Evolutionary conservation across 371 early-diverging fungal genomes (phyloP).

Genomic region (Phascolomyces articulosus): DNA sequence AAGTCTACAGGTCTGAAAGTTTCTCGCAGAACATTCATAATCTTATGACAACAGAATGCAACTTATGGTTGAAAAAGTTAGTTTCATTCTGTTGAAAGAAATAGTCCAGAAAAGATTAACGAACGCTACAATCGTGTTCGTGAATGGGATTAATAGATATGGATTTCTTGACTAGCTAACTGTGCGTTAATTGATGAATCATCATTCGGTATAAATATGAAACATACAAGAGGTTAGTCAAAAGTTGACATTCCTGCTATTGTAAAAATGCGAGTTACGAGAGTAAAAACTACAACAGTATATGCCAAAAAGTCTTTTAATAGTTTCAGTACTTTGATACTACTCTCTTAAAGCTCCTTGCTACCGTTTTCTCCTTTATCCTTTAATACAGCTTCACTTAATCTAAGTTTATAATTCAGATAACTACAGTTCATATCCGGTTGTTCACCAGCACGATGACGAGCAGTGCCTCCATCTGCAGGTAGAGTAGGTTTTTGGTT

Average conservation of each 20-base stretch:
- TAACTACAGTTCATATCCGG: conserved; percentile 9
- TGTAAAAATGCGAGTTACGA: conserved; percentile 6
- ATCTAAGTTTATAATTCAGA: conserved; percentile 4
- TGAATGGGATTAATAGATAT: conserved; percentile 12
- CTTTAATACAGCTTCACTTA: conserved; percentile 6
- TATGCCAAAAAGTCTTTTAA: not conserved
- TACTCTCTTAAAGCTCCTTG: conserved; percentile 9
- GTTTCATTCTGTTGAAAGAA: conserved; percentile 15
- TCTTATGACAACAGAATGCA: conserved; percentile 5
- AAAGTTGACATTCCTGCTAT: conserved; percentile 7
- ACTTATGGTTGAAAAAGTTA: conserved; percentile 1
- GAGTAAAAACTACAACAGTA: conserved; percentile 5
- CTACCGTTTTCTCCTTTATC: conserved; percentile 12
- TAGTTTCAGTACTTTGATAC: conserved; percentile 5
- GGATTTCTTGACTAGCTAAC: conserved; percentile 5
- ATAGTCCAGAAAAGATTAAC: conserved; percentile 12
- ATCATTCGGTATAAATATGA: conserved; percentile 15
- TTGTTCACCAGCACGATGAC: not conserved
- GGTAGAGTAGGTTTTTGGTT: conserved; percentile 3
- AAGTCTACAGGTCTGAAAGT: not conserved
- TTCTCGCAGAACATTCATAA: not conserved
- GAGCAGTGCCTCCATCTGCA: not conserved
- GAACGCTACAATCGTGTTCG: conserved; percentile 13
- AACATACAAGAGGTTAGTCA: conserved; percentile 7
- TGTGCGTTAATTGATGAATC: conserved; percentile 22